A percentile compares a stretch with the other conserved stretches of the same genome.
Evolutionary conservation across 2,329 filamentous ascomycete species (phyloP).

Genomic region (Talaromyces sp.): DNA sequence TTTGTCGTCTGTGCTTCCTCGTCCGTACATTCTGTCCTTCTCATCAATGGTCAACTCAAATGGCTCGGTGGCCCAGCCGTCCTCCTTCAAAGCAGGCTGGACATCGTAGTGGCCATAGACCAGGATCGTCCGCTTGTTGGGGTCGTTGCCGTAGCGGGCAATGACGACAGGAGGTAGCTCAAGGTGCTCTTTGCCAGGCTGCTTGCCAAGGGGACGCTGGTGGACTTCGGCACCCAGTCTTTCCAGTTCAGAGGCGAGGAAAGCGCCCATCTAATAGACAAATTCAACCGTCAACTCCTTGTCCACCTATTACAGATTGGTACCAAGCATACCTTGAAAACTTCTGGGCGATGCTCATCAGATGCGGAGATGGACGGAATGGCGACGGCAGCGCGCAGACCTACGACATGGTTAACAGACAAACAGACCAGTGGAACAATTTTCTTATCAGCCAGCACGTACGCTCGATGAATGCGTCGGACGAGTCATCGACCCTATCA

Average conservation of each 20-base stretch:
- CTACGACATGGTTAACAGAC: conserved; percentile 22
- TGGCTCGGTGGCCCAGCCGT: conserved; percentile 93
- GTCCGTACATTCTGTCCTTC: conserved; percentile 92
- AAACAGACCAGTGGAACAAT: not conserved
- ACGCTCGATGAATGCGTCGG: conserved; percentile 81
- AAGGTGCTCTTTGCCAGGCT: conserved; percentile 84
- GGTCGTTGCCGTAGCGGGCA: conserved; percentile 85
- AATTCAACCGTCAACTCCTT: not conserved
- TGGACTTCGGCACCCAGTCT: conserved; percentile 81
- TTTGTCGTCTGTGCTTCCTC: conserved; percentile 96
- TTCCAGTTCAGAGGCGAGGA: conserved; percentile 76
- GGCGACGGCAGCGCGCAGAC: conserved; percentile 80
- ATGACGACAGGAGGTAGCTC: conserved; percentile 90
- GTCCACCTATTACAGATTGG: too few relatives aligned
- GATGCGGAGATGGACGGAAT: conserved; percentile 96
- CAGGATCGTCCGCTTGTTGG: conserved; percentile 88
- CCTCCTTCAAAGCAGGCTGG: conserved; percentile 85
- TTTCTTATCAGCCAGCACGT: conserved; percentile 17
- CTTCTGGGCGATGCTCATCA: conserved; percentile 80
- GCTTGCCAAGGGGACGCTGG: conserved; percentile 80
- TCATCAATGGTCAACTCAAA: conserved; percentile 84
- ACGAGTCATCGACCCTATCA: conserved; percentile 64
- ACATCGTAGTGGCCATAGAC: conserved; percentile 99
- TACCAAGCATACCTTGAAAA: conserved; percentile 61
- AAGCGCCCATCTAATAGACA: conserved; percentile 71